Conservation (phyloP, 768 basidiomycete genomes). For the Pulveroboletus sp. region DNA sequence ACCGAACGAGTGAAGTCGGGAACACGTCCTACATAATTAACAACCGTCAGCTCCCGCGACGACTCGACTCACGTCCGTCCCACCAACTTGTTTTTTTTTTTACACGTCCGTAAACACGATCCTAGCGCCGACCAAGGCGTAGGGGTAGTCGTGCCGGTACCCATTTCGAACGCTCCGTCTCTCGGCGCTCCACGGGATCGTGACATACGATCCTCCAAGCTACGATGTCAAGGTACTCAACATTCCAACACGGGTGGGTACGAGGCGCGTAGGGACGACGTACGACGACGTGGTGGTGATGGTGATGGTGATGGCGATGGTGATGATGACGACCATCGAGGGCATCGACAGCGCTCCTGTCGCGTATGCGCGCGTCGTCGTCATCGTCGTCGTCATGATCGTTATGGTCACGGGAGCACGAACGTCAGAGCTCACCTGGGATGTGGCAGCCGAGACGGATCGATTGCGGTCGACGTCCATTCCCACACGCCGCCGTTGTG, state of each 20-base stretch:
- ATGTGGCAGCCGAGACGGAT: conserved; percentile 64
- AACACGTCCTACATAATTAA: too few species aligned
- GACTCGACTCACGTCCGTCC: too few species aligned
- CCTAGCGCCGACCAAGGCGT: conserved; percentile 81
- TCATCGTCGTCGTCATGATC: too few species aligned
- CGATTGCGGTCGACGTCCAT: conserved; percentile 86
- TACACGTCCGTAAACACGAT: conserved; percentile 49
- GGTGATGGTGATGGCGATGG: conserved; percentile 45
- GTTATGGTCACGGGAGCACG: not conserved
- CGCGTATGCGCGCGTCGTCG: not conserved
- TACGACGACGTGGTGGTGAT: conserved; percentile 56
- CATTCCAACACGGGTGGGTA: too few species aligned
- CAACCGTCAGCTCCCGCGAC: too few species aligned
- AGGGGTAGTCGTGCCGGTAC: conserved; percentile 89
- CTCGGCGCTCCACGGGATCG: conserved; percentile 76
- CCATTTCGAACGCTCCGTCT: conserved; percentile 80
- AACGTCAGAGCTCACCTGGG: conserved; percentile 61
- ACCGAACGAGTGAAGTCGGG: too few species aligned
- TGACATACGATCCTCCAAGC: conserved; percentile 89
- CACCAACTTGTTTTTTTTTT: not conserved
- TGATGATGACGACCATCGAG: conserved; percentile 76
- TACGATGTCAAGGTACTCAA: conserved; percentile 27
- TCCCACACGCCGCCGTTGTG: conserved; percentile 98
- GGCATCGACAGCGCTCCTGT: conserved; percentile 81
- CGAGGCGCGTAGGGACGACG: conserved; percentile 30